Evolutionary conservation across 1,284 basidiomycete species (phyloP).

Genomic region (Polyporus tsugae): DNA sequence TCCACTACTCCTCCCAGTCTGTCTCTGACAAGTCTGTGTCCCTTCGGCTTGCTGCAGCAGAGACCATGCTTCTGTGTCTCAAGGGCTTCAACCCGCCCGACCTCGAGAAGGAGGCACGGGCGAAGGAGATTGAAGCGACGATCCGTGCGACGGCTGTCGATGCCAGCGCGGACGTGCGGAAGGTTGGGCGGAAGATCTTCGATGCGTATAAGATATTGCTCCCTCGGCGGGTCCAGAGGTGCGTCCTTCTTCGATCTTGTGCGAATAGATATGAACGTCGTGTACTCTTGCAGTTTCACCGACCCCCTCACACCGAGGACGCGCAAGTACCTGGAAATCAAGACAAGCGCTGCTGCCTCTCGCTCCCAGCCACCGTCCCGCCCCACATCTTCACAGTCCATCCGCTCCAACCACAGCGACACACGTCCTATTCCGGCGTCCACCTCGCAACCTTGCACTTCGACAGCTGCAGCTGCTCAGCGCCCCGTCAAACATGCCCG

Average conservation of each 20-base stretch:
- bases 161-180: conserved; percentile 80
- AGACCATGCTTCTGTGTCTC: conserved; percentile 70
- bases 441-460: conserved; percentile 10
- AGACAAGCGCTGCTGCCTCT: conserved; percentile 34
- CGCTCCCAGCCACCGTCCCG: conserved; percentile 37
- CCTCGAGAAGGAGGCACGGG: conserved; percentile 69
- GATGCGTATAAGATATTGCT: conserved; percentile 78
- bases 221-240: conserved; percentile 74
- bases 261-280: not conserved
- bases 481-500: conserved; percentile 23
- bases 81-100: conserved; percentile 81
- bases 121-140: conserved; percentile 72
- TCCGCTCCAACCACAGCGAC: conserved; percentile 25
- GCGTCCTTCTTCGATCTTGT: conserved; percentile 38
- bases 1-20: conserved; percentile 68
- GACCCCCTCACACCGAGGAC: conserved; percentile 78
- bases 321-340: conserved; percentile 80
- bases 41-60: conserved; percentile 69
- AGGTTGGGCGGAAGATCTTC: conserved; percentile 73
- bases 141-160: conserved; percentile 76
- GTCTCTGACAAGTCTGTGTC: conserved; percentile 76
- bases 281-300: conserved; percentile 61
- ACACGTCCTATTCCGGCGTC: conserved; percentile 9
- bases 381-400: conserved; percentile 41
- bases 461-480: conserved; percentile 11